Percentiles rank a stretch among this genome's conserved stretches.
These are phyloP conservation scores for Whalleya microplaca DNA, from an alignment of 2,329 filamentous ascomycete species.

Conservation along the genomic window DNA sequence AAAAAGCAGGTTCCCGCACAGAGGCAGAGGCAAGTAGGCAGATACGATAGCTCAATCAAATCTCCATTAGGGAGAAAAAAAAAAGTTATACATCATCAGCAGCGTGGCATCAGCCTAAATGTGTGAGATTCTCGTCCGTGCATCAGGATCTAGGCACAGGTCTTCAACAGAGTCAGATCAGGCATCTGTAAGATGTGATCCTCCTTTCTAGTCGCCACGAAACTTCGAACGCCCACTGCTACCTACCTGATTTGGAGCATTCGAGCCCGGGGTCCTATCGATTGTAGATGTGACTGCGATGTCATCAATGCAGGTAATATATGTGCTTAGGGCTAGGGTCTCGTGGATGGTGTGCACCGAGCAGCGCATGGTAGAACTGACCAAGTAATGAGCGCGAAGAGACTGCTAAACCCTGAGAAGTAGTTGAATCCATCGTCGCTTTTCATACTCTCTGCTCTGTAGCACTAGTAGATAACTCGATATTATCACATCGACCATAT, in stretches of 20 bases:
- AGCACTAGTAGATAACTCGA: not conserved
- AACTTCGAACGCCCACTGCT: constrained; percentile 9
- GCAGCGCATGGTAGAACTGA: not conserved
- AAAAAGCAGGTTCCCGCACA: not conserved
- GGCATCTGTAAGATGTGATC: not conserved
- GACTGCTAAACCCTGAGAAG: not conserved
- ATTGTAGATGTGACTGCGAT: constrained; percentile 13
- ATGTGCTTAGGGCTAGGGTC: not conserved
- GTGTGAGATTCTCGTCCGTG: not conserved
- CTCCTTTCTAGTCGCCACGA: constrained; percentile 5
- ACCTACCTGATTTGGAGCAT: constrained; percentile 22
- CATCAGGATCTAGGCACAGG: not conserved
- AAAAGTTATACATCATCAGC: not conserved
- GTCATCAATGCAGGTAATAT: constrained; percentile 9
- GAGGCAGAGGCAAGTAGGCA: not conserved
- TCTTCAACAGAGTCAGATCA: not conserved
- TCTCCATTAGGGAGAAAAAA: too few relatives aligned
- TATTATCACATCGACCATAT: not conserved
- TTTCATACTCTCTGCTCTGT: not conserved
- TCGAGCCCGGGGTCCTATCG: constrained; percentile 10
- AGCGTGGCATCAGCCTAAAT: not conserved
- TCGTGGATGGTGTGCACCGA: not conserved
- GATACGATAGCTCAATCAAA: too few relatives aligned
- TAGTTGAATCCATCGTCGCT: not conserved
- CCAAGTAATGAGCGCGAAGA: not conserved